Evolutionary conservation across 1,139 yeast species (phyloP).

Genomic region (Pichia kudriavzevii): DNA sequence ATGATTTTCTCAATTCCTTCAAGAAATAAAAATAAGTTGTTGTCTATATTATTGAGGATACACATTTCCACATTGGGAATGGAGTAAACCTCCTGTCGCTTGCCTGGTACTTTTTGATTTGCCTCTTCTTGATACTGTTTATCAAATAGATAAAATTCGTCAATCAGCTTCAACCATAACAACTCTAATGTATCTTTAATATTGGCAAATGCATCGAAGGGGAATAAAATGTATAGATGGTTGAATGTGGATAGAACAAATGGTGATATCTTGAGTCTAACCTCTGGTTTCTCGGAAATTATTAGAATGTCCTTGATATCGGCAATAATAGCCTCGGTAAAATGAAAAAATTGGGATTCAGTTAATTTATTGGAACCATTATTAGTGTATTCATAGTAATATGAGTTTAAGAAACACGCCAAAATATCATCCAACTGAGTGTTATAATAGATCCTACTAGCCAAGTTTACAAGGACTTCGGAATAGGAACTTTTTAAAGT

Average conservation of each 20-base stretch:
- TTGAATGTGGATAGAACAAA: constrained; percentile 20
- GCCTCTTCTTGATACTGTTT: constrained; percentile 16
- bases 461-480: constrained; percentile 51
- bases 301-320: constrained; percentile 22
- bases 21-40: constrained; percentile 23
- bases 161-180: constrained; percentile 21
- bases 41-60: constrained; percentile 25
- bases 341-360: constrained; percentile 11
- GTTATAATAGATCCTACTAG: constrained; percentile 67
- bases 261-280: constrained; percentile 20
- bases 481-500: constrained; percentile 26
- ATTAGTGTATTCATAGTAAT: constrained; percentile 15
- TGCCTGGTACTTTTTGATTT: constrained; percentile 8
- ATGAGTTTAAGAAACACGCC: constrained; percentile 37
- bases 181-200: constrained; percentile 16
- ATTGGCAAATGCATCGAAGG: constrained; percentile 20
- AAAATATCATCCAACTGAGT: constrained; percentile 77
- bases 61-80: constrained; percentile 26
- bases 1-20: constrained; percentile 19
- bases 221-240: constrained; percentile 20
- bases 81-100: too few relatives aligned
- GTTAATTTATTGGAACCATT: constrained; percentile 1
- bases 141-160: constrained; percentile 18
- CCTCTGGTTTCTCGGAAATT: constrained; percentile 18
- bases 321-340: constrained; percentile 18